Conservation (phyloP, 805 yeast genomes). For the Candida piceae region DNA sequence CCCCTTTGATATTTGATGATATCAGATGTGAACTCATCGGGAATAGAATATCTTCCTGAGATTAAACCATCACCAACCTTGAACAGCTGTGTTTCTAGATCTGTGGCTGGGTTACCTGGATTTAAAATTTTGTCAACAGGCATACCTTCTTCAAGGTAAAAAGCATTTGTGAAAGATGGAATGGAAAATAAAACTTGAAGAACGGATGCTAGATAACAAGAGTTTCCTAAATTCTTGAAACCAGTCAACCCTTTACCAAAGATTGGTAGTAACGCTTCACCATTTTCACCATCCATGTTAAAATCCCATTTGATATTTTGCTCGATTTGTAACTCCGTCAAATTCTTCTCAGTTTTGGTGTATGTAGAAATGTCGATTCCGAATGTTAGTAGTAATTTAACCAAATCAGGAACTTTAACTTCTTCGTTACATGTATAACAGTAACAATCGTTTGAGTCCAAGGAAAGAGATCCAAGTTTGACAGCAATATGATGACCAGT, state of each 20-base stretch:
- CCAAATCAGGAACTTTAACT: slow-evolving; percentile 62
- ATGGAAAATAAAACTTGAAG: slow-evolving; percentile 63
- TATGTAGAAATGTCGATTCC: slow-evolving; percentile 58
- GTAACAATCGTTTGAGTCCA: slow-evolving; percentile 77
- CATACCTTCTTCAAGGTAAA: slow-evolving; percentile 29
- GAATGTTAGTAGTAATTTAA: slow-evolving; percentile 44
- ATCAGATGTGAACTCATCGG: slow-evolving; percentile 40
- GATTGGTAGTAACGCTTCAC: slow-evolving; percentile 57
- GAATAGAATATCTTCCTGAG: slow-evolving; percentile 68
- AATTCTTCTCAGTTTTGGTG: slow-evolving; percentile 77
- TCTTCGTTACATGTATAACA: slow-evolving; percentile 91
- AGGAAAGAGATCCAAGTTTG: slow-evolving; percentile 82
- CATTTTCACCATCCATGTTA: slow-evolving; percentile 66
- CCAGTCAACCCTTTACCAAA: slow-evolving; percentile 82
- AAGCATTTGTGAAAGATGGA: slow-evolving; percentile 36
- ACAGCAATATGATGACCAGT: slow-evolving; percentile 77
- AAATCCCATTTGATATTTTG: slow-evolving; percentile 95
- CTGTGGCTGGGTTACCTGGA: slow-evolving; percentile 51
- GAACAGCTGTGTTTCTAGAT: slow-evolving; percentile 67
- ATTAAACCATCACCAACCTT: slow-evolving; percentile 76
- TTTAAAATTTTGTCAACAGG: slow-evolving; percentile 29
- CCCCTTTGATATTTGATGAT: slow-evolving; percentile 62
- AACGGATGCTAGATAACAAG: slow-evolving; percentile 84
- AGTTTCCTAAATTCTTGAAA: slow-evolving; percentile 82
- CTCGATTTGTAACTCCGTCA: slow-evolving; percentile 86